Evolutionary conservation across 768 basidiomycete genomes (phyloP), one percentile per base, ranked within the genome.

Genomic region (Termitomyces sp.): DNA sequence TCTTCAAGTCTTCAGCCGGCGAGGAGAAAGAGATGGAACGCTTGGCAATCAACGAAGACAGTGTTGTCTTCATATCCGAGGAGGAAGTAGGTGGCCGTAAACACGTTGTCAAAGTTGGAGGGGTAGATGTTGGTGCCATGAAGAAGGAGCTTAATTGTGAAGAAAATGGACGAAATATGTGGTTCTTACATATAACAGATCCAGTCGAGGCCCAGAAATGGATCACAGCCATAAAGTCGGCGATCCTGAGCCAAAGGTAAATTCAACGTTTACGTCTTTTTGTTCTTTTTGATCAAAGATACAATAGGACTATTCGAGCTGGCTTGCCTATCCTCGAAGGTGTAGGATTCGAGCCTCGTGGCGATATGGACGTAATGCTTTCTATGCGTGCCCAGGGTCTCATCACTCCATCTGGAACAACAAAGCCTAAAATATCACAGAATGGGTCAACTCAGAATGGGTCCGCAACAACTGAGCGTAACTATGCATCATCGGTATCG

Each of bases 321-420:
- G 90, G 83, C 38, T 72, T 78, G 29, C 73, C 83, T 32, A 73
- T 74, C 25, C 66, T 75, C 3, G 75, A 78, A 25, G 77, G 75
- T 15, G 74, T 81, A 32, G 77, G 75, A 9, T 74, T 81, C 31
- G 91, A 91, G 62, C 89, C 89, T 25, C 80, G 86, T 50, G 91
- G 91, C 6, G 91, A 92, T 68, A 83, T 92, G 77, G 91, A 92
- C 69, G 91, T 92, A 51, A 89, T 91, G 83, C 79, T 92, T 40
- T 87, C 88, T 36, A 90, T 92, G 79, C 86, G 86, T 52, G 79
- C 84, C 37, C 88, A 90, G 66, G 85, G 83, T n/a, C 73, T 86
- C 57, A 75, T 79, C 64, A 76, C 77, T 34, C 77, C 77, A 32
- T 71, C 72, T 56, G 71, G 70, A 20, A 57, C 67, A 29, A 49